Base-by-base conservation (phyloP, 176 grass and related monocot genomes). In the Eleusine indica region DNA sequence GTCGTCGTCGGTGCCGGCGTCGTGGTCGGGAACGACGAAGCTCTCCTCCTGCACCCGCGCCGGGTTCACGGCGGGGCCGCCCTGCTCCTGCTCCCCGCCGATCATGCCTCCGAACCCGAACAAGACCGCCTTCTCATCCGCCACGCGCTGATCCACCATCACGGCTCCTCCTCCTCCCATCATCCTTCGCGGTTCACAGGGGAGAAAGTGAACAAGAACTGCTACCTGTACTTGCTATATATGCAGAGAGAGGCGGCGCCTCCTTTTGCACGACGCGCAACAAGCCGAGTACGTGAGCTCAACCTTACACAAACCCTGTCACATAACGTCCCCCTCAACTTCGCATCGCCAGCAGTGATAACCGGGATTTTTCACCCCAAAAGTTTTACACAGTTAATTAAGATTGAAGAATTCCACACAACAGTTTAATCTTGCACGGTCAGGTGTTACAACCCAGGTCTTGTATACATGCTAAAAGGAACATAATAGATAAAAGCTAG, bases 1-100 rank as follows among this genome's bases (percentile, higher is more conserved):
- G 2, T 99, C 93, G 6, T 96, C 96, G 3, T 99, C 93, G 8
- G 91, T 96, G 70, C 92, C 96, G 47, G 96, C 93, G 57, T 96
- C 90, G 74, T 94, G 25, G 25, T 25, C 25, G 25, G 25, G 25
- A 25, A 25, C 96, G 0, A 25, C 87, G 21, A 97, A 71, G 83
- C 86, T 91, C n/a, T 92, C 44, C 25, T 25, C 25, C 25, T 25
- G 25, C 44, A 10, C 49, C 49, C 13, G 49, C 7, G 49, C 13
- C 12, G 49, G 47, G 47, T 49, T 13, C 47, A 49, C 47, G 47
- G 12, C 7, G 41, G 41, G 89, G 14, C 89, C 63, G 46, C 90
- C 88, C 16, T 97, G 90, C 0, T 83, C 81, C 25, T 25, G 25
- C 25, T 25, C 25, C 25, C 25, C 25, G 25, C 25, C 25, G 25